Conservation (phyloP, 169 alveolate genomes). For the Plasmodium vivax region DNA sequence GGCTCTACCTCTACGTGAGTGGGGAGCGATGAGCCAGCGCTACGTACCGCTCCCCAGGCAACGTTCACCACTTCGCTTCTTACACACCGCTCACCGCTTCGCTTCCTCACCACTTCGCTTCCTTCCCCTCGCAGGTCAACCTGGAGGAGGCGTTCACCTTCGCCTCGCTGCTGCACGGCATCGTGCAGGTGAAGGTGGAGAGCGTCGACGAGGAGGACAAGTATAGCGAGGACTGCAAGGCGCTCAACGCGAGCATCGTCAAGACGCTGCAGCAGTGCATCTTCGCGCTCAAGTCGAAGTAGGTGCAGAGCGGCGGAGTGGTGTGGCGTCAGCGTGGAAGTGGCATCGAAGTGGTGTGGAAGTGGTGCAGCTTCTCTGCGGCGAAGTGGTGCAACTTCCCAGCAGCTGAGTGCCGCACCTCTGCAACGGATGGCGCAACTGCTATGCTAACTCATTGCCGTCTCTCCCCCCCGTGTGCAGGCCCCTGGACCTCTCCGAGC, state of each 20-base stretch:
- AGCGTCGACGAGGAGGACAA: conserved; percentile 67
- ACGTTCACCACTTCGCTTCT: too few relatives aligned
- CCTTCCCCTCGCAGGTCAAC: conserved; percentile 7
- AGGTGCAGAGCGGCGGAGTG: too few relatives aligned
- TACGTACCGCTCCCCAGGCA: background rate
- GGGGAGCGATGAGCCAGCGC: too few relatives aligned
- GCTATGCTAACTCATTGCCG: too few relatives aligned
- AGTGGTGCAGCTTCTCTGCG: background rate
- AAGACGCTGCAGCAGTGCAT: conserved; percentile 41
- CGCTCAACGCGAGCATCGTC: background rate
- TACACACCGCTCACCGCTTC: background rate
- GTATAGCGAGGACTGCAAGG: conserved; percentile 32
- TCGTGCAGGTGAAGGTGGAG: conserved; percentile 31
- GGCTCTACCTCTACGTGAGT: conserved; percentile 47
- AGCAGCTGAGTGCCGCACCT: background rate
- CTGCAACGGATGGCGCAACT: too few relatives aligned
- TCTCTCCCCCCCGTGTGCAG: background rate
- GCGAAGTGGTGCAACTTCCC: background rate
- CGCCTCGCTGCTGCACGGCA: conserved; percentile 48
- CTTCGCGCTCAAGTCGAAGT: conserved; percentile 48
- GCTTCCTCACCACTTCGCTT: background rate
- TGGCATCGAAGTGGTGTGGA: background rate
- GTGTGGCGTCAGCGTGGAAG: too few relatives aligned
- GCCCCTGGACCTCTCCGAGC: conserved; percentile 18
- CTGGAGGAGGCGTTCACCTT: conserved; percentile 39